These are phyloP conservation scores for Alternaria ethzedia DNA, from an alignment of 2,329 filamentous ascomycete genomes.

Conservation along the genomic window DNA sequence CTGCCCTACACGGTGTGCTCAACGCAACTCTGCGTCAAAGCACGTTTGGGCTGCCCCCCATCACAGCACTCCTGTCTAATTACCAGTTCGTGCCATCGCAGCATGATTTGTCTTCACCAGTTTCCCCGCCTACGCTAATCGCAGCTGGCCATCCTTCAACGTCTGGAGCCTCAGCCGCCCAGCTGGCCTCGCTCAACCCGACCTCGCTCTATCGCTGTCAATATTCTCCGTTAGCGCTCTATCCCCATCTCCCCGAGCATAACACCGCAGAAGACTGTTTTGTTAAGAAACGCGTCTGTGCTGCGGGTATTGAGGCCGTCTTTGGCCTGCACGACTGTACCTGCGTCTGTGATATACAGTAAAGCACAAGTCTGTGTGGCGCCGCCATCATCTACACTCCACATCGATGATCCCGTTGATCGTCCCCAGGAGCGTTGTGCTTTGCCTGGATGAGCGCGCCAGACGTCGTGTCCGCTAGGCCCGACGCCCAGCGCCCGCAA, in stretches of 20 bases:
- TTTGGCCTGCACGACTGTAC: conserved; percentile 29
- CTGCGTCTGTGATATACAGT: conserved; percentile 36
- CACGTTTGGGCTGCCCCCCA: conserved; percentile 37
- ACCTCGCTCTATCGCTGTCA: conserved; percentile 11
- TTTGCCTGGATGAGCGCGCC: conserved; percentile 34
- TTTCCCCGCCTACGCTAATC: conserved; percentile 14
- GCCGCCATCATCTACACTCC: conserved; percentile 37
- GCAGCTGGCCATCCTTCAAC: conserved; percentile 1
- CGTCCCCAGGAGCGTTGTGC: conserved; percentile 30
- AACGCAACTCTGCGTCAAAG: conserved; percentile 36
- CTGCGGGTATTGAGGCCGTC: not conserved
- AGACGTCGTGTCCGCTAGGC: conserved; percentile 40
- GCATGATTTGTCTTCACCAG: conserved; percentile 16
- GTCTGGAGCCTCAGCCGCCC: conserved; percentile 9
- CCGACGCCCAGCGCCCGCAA: conserved; percentile 41
- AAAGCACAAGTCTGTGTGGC: conserved; percentile 32
- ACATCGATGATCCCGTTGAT: conserved; percentile 38
- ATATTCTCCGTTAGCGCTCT: conserved; percentile 12
- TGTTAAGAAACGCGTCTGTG: conserved; percentile 6
- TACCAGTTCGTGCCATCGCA: conserved; percentile 5
- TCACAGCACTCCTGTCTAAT: conserved; percentile 1
- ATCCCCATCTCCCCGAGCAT: conserved; percentile 11
- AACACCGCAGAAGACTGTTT: conserved; percentile 16
- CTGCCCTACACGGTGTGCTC: conserved; percentile 31
- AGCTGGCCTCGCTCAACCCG: conserved; percentile 12